A percentile compares a stretch with the other conserved stretches of the same genome.
Conservation (phyloP, 306 rosid species). For the Fragaria ananassa region DNA sequence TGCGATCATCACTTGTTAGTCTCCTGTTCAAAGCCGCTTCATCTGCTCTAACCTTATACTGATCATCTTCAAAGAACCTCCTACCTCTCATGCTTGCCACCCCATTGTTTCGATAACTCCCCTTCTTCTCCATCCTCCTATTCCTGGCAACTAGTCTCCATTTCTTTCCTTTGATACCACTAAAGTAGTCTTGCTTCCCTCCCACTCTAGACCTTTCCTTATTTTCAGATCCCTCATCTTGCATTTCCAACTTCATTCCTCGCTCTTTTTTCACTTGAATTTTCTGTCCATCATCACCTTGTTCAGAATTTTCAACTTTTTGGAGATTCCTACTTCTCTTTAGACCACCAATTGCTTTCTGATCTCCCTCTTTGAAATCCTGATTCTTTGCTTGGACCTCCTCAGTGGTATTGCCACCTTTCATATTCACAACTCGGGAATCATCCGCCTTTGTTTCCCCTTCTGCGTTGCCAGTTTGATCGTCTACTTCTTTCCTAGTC, state of each 20-base stretch:
- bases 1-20: slow-evolving; percentile 9
- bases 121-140: slow-evolving; percentile 33
- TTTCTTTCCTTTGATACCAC: slow-evolving; percentile 38
- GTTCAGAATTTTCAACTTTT: slow-evolving; percentile 21
- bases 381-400: slow-evolving; percentile 21
- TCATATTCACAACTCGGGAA: slow-evolving; percentile 12
- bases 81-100: slow-evolving; percentile 21
- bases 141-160: slow-evolving; percentile 42
- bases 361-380: slow-evolving; percentile 15
- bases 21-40: slow-evolving; percentile 15
- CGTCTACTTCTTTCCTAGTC: slow-evolving; percentile 19
- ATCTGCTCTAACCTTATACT: slow-evolving; percentile 17
- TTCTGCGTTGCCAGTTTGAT: slow-evolving; percentile 10
- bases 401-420: neutral
- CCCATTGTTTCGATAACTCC: slow-evolving; percentile 29
- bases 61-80: slow-evolving; percentile 30
- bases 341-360: slow-evolving; percentile 21
- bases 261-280: slow-evolving; percentile 10
- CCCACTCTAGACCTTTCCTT: slow-evolving; percentile 1
- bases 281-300: slow-evolving; percentile 15
- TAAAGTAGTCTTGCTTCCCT: slow-evolving; percentile 33
- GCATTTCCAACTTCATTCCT: slow-evolving; percentile 18
- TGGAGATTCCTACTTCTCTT: slow-evolving; percentile 24
- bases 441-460: neutral
- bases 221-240: slow-evolving; percentile 4